Conservation (phyloP, 2,329 filamentous ascomycete genomes). For the Neocatenulostroma microsporum region DNA sequence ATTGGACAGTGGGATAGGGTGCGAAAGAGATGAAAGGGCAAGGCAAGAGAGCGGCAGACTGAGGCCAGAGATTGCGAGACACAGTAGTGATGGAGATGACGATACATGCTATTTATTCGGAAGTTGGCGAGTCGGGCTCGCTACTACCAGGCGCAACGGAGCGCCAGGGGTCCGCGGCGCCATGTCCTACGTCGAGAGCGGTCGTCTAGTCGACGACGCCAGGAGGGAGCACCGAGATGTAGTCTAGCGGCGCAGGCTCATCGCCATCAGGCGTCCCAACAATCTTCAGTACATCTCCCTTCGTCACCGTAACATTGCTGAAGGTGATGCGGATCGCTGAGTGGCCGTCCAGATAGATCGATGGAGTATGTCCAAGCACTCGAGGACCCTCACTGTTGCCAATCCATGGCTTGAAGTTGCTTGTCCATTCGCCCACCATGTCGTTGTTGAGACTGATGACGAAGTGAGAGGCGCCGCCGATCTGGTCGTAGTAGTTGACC, state of each 20-base stretch:
- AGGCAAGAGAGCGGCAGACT: no score
- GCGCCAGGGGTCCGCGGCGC: no score
- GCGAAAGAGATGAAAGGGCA: no score
- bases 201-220: conserved; percentile 37
- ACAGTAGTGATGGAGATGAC: no score
- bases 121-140: no score
- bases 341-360: conserved; percentile 55
- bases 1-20: no score
- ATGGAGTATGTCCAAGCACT: conserved; percentile 51
- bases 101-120: no score
- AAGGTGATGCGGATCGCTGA: conserved; percentile 58
- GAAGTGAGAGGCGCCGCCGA: conserved; percentile 51
- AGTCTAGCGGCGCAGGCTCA: conserved; percentile 61
- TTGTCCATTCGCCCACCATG: conserved; percentile 48
- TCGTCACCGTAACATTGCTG: conserved; percentile 39
- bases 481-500: conserved; percentile 59
- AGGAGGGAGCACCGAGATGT: conserved; percentile 53
- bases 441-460: conserved; percentile 47
- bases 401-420: conserved; percentile 38
- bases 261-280: conserved; percentile 51
- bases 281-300: conserved; percentile 49
- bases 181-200: neutral
- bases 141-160: no score
- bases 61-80: no score
- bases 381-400: conserved; percentile 40